A percentile compares a stretch with the other conserved stretches of the same genome.
Evolutionary conservation across 2,329 filamentous ascomycete species (phyloP).

Genomic region (Lojkania enalia): DNA sequence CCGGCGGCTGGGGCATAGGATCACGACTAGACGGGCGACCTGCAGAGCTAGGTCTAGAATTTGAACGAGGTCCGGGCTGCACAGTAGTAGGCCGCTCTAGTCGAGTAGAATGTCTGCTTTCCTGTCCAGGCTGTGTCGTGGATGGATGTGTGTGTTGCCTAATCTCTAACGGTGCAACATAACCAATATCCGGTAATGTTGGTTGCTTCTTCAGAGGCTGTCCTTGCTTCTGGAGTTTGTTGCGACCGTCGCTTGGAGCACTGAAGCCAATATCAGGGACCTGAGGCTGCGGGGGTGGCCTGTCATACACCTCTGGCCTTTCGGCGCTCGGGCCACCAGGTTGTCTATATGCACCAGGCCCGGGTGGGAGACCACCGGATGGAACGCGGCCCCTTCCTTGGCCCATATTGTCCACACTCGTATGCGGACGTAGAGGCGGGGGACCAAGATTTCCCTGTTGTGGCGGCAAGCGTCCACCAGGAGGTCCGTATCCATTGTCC

Average conservation of each 20-base stretch:
- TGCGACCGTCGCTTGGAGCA: conserved; percentile 50
- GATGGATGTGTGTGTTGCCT: conserved; percentile 42
- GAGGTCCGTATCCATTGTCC: conserved; percentile 30
- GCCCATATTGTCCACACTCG: conserved; percentile 42
- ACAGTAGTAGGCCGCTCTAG: conserved; percentile 30
- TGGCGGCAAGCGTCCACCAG: conserved; percentile 26
- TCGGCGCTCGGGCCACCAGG: conserved; percentile 45
- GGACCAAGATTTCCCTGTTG: conserved; percentile 32
- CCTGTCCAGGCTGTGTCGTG: conserved; percentile 39
- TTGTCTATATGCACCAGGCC: conserved; percentile 41
- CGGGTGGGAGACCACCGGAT: conserved; percentile 31
- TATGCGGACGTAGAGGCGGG: conserved; percentile 42
- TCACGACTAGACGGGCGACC: conserved; percentile 34
- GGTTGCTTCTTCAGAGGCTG: conserved; percentile 37
- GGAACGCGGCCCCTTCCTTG: conserved; percentile 33
- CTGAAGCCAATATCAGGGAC: conserved; percentile 47
- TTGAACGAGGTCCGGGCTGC: conserved; percentile 20
- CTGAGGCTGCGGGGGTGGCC: conserved; percentile 44
- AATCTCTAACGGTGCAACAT: conserved; percentile 40
- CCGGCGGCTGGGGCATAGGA: conserved; percentile 28
- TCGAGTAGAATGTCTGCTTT: conserved; percentile 33
- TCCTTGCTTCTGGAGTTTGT: conserved; percentile 37
- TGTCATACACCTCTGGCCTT: conserved; percentile 35
- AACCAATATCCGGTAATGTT: conserved; percentile 43
- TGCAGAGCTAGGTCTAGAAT: conserved; percentile 32